Base-by-base conservation (phyloP, 2,329 filamentous ascomycete species). In the Penicillium sp. region DNA sequence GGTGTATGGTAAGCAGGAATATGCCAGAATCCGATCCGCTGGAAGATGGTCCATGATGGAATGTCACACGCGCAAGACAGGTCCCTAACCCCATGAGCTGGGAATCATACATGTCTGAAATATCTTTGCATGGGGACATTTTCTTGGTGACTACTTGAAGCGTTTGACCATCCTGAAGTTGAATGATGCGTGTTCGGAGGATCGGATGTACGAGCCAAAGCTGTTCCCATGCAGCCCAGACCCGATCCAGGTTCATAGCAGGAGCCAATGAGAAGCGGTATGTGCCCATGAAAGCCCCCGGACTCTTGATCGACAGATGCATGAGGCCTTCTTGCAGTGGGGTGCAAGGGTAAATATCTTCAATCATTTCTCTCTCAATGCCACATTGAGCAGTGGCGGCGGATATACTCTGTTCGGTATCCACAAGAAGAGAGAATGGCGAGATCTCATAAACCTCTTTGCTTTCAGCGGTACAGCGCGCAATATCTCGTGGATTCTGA, bases 1-100 rank as follows among this genome's bases (percentile, higher is more conserved):
- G 75, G 56, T 78, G 76, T 55, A 73, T 68, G 0, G 73, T 75
- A 50, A 73, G 71, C 7, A 75, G 61, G 17, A 78, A 67, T 44
- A 72, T 10, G 16, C 22, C 42, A 14, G 33, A 46, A 8, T 17
- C 33, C 3, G 25, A 30, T n/a, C 22, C 44, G 7, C 17, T 5
- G 14, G 31, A 36, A 12, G 22, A 8, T 5, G 17, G 28, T 35
- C 14, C 36, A 22, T 12, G 14, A 36, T 43, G 31, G 11, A 30
- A 28, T 33, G 37, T 49, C 19, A 54, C 11, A 12, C 44, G 35
- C 1, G 44, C 43, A 30, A 54, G 51, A 12, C 30, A 44, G 12
- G n/a, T 49, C 17, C 51, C 51, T 10, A 54, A 35, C 9, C 10
- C 19, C 51, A 54, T 49, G 16, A 8, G 11, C 12, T 41, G 19